Conservation (phyloP, 225 moss, liverwort and hornwort genomes). For the Marchantia paleacea region DNA sequence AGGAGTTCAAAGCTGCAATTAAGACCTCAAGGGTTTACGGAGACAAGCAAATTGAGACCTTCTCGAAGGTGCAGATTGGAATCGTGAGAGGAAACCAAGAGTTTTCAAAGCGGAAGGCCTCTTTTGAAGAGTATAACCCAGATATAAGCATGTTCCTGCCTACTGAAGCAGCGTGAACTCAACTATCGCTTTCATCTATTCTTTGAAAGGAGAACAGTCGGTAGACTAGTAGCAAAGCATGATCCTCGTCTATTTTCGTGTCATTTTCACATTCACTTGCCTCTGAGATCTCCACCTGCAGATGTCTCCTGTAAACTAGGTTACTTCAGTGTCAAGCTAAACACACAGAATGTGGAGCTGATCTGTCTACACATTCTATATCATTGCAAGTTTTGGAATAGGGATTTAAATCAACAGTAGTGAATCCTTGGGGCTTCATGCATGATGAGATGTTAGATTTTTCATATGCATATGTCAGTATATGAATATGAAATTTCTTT, state of each 20-base stretch:
- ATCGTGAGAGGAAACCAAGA: slow-evolving; percentile 66
- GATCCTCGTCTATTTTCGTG: not conserved
- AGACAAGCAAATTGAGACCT: slow-evolving; percentile 66
- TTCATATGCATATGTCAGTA: no score
- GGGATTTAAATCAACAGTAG: not conserved
- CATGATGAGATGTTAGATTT: no score
- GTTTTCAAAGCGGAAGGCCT: slow-evolving; percentile 41
- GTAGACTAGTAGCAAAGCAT: not conserved
- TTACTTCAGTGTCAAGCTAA: not conserved
- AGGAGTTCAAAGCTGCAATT: slow-evolving; percentile 60
- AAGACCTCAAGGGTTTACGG: slow-evolving; percentile 62
- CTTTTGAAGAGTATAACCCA: slow-evolving; percentile 51
- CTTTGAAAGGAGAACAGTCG: not conserved
- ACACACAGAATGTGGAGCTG: not conserved
- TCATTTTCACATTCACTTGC: not conserved
- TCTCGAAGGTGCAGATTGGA: slow-evolving; percentile 77
- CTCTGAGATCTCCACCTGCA: not conserved
- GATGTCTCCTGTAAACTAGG: not conserved
- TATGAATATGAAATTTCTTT: no score
- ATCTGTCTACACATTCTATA: not conserved
- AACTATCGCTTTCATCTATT: not conserved
- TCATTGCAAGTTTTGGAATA: slow-evolving; percentile 5
- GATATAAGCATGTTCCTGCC: slow-evolving; percentile 53
- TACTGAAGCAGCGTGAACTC: slow-evolving; percentile 15
- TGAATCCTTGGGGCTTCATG: no score